Evolutionary conservation across 805 yeast species (phyloP), one percentile per base, ranked within the genome.

Genomic region (Candida piceae): DNA sequence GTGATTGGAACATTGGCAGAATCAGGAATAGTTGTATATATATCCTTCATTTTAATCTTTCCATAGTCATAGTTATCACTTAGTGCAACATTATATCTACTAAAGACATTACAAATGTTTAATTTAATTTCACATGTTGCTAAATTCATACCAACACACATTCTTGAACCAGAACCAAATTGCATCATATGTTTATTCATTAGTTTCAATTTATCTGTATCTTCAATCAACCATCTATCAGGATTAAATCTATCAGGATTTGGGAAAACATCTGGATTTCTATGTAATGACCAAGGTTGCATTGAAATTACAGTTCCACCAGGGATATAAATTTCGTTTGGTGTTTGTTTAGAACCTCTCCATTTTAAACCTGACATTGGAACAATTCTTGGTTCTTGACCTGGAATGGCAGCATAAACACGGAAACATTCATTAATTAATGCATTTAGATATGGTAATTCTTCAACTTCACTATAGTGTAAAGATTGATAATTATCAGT

Each of bases 101-200:
- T 70, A 49, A 78, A 73, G 13, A 82, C 53, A 40, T 69, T 68
- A 8, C 78, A 74, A 20, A 76, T 50, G 10, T 72, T 69, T 29
- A 78, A 49, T 52, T 80, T 81, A 66, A 81, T 78, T 51, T 80
- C 88, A 29, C 74, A 72, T 15, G 73, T 57, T 0, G 88, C 88
- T 28, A 82, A 53, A 51, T 81, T 69, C 76, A 77, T 71, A 1
- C 90, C 89, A 36, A 80, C 61, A 50, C 90, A 82, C 87, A 80
- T 80, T 44, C 87, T 62, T 16, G 78, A 66, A 3, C 89, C 90
- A 28, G 77, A 72, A 1, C 89, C 88, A 62, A 83, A 82, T 1
- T 83, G 78, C 69, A 80, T 71, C 67, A 80, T 72, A 46, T 66
- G 65, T 35, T 63, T 67, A 39, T 67, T 65, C 75, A 78, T 80